phyloP scores from a whole-genome alignment of 1,284 basidiomycete genomes.

The Naganishia sp. region DNA sequence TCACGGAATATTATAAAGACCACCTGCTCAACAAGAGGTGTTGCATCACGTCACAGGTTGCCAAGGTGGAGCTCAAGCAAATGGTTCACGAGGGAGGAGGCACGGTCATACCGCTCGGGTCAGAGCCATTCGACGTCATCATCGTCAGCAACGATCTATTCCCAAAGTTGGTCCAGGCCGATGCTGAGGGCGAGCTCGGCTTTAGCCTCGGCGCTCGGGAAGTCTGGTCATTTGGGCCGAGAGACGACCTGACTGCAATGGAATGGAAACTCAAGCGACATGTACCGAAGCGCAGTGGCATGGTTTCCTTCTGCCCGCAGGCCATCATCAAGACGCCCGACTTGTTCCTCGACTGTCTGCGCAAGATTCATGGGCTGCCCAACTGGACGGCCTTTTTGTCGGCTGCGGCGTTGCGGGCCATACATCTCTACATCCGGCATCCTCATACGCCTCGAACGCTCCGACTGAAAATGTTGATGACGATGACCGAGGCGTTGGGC shows the following conservation, averaged over 20 bases:
- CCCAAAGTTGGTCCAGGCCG: background rate
- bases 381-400: constrained; percentile 18
- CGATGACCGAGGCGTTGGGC: constrained; percentile 20
- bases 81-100: constrained; percentile 9
- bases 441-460: constrained; percentile 5
- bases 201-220: background rate
- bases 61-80: constrained; percentile 18
- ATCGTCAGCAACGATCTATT: constrained; percentile 20
- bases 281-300: constrained; percentile 18
- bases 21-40: constrained; percentile 14
- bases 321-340: constrained; percentile 21
- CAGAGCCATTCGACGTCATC: constrained; percentile 10
- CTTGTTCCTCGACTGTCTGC: constrained; percentile 18
- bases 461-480: constrained; percentile 4
- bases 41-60: constrained; percentile 12
- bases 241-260: constrained; percentile 1
- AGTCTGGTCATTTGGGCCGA: constrained; percentile 19
- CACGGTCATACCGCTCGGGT: background rate
- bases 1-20: constrained; percentile 6
- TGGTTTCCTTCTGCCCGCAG: constrained; percentile 4
- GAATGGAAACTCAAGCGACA: constrained; percentile 8
- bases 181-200: constrained; percentile 1
- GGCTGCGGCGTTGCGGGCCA: background rate
- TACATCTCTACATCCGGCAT: constrained; percentile 9
- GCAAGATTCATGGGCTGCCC: constrained; percentile 4